These are phyloP conservation scores for Ulota crispa DNA, from an alignment of 225 moss, liverwort and hornwort genomes.

Conservation along the genomic window DNA sequence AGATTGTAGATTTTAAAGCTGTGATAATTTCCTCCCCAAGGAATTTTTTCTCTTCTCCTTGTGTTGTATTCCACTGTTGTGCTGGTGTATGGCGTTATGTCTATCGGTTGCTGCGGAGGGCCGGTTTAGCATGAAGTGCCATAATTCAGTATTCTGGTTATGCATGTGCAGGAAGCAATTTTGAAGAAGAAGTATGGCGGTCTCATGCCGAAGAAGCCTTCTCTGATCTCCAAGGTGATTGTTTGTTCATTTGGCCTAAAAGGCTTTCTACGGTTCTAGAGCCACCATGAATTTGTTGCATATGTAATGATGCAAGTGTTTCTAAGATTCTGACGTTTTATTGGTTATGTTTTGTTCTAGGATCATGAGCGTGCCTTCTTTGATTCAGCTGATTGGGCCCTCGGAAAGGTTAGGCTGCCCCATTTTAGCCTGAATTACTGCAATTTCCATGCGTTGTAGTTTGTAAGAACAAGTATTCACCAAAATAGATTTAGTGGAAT, in stretches of 20 bases:
- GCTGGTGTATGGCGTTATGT: neutral
- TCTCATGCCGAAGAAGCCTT: conserved; percentile 95
- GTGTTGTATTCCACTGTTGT: neutral
- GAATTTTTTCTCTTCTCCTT: neutral
- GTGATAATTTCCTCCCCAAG: neutral
- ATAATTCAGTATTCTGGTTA: neutral
- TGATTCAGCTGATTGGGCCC: conserved; percentile 99
- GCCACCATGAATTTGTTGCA: neutral
- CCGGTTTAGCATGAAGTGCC: neutral
- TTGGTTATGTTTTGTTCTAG: conserved; percentile 36
- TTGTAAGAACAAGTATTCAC: neutral
- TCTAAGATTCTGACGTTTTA: conserved; percentile 19
- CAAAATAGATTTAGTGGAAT: neutral
- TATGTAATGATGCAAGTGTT: neutral
- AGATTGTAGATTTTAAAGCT: neutral
- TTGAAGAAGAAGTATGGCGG: conserved; percentile 98
- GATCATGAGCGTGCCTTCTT: conserved; percentile 98
- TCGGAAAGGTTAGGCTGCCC: conserved; percentile 79
- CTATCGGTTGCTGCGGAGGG: neutral
- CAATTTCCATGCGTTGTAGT: neutral
- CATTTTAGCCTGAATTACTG: neutral
- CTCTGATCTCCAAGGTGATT: conserved; percentile 86
- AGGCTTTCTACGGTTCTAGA: neutral
- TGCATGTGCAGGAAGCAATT: conserved; percentile 67
- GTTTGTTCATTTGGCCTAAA: neutral